phyloP scores from a whole-genome alignment of 2,329 filamentous ascomycete species.

The Macrophomina phaseolina region DNA sequence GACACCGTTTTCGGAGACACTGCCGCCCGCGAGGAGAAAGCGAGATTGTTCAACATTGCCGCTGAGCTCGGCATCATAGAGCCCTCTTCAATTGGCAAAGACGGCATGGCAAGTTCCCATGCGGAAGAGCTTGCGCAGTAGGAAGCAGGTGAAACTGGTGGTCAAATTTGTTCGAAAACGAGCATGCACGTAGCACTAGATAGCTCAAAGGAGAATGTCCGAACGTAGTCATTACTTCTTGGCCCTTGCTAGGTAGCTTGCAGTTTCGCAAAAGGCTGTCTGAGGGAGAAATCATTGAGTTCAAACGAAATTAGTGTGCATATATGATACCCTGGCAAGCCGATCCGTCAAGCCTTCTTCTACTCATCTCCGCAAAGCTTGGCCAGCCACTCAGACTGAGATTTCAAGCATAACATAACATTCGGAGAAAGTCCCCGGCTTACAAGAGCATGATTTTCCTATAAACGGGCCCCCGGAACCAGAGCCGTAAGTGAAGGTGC shows the following conservation, averaged over 20 bases:
- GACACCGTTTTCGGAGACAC: conserved; percentile 35
- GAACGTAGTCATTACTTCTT: too few relatives aligned
- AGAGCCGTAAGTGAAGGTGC: neutral
- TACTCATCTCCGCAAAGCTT: neutral
- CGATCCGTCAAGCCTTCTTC: neutral
- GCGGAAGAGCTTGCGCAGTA: neutral
- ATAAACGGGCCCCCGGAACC: neutral
- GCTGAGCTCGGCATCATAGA: conserved; percentile 30
- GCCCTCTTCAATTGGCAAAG: neutral
- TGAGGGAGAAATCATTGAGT: too few relatives aligned
- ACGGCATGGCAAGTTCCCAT: neutral
- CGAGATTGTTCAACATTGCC: conserved; percentile 31
- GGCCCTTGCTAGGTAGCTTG: too few relatives aligned
- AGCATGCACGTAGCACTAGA: too few relatives aligned
- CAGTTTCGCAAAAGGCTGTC: too few relatives aligned
- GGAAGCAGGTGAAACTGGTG: neutral
- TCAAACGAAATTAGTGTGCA: too few relatives aligned
- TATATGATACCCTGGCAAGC: neutral
- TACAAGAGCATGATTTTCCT: too few relatives aligned
- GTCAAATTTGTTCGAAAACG: too few relatives aligned
- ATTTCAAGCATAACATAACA: too few relatives aligned
- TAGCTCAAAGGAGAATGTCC: too few relatives aligned
- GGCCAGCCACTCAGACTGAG: neutral
- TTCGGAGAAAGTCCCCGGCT: too few relatives aligned
- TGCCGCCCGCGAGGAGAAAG: neutral